phyloP scores from a whole-genome alignment of 768 basidiomycete genomes.

The Hygrophorus pudorinus region DNA sequence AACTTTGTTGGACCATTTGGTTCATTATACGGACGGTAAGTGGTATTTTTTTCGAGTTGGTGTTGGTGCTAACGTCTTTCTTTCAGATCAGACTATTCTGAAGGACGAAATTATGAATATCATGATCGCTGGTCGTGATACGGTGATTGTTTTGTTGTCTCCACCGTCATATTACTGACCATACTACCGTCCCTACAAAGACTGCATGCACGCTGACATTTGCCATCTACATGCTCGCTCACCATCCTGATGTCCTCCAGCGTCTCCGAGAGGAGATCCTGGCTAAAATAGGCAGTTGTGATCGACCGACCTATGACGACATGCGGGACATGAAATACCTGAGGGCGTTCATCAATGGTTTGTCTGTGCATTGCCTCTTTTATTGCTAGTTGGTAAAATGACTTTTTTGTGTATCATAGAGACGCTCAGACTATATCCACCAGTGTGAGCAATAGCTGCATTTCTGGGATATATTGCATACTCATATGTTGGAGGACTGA shows the following conservation, averaged over 20 bases:
- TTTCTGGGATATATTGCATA: not conserved
- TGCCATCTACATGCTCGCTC: constrained; percentile 43
- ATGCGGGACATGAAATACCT: constrained; percentile 51
- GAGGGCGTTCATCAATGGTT: constrained; percentile 46
- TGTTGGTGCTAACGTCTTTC: not conserved
- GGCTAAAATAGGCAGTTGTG: constrained; percentile 29
- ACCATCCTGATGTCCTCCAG: constrained; percentile 35
- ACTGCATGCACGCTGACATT: constrained; percentile 44
- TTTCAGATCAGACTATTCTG: constrained; percentile 27
- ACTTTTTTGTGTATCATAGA: constrained; percentile 22
- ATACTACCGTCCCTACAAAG: constrained; percentile 17
- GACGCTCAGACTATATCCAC: constrained; percentile 41
- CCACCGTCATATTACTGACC: not conserved
- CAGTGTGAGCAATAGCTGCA: constrained; percentile 31
- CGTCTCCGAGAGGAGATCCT: constrained; percentile 43
- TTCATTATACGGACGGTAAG: constrained; percentile 41
- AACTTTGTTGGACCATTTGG: constrained; percentile 39
- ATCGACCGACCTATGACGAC: constrained; percentile 43
- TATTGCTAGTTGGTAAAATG: constrained; percentile 6
- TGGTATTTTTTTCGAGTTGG: constrained; percentile 1
- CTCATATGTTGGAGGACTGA: not conserved
- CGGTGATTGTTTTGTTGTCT: constrained; percentile 20
- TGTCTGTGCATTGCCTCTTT: constrained; percentile 4
- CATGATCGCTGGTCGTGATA: constrained; percentile 48
- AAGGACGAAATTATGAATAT: constrained; percentile 46